Evolutionary conservation across 2,329 filamentous ascomycete species (phyloP).

Genomic region (Chaetomium globosum): DNA sequence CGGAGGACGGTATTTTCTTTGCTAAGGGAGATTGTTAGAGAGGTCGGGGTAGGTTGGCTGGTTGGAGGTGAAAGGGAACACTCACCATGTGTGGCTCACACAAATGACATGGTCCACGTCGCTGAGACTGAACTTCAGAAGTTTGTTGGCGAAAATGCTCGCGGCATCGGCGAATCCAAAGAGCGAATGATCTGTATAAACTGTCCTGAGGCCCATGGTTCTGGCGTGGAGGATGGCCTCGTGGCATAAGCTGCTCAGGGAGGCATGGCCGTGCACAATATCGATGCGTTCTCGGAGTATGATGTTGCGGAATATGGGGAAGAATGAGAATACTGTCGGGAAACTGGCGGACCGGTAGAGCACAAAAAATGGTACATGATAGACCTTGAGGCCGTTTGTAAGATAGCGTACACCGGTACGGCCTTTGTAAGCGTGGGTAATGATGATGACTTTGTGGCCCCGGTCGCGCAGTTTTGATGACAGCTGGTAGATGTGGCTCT

Average conservation of each 20-base stretch:
- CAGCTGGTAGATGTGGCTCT: conserved; percentile 98
- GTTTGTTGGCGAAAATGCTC: conserved; percentile 94
- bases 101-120: conserved; percentile 98
- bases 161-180: conserved; percentile 97
- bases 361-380: conserved; percentile 93
- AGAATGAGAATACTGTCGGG: conserved; percentile 97
- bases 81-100: conserved; percentile 94
- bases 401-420: conserved; percentile 91
- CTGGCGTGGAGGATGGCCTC: conserved; percentile 92
- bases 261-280: conserved; percentile 97
- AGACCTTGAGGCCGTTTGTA: conserved; percentile 97
- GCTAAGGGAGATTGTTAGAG: conserved; percentile 51
- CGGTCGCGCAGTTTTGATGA: conserved; percentile 95
- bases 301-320: conserved; percentile 96
- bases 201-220: conserved; percentile 93
- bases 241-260: conserved; percentile 88
- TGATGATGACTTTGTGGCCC: conserved; percentile 96
- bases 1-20: conserved; percentile 97
- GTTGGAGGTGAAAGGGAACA: conserved; percentile 16
- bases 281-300: conserved; percentile 91
- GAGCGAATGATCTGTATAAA: conserved; percentile 95
- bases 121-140: conserved; percentile 92
- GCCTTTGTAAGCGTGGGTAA: conserved; percentile 91
- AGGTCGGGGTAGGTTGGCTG: not conserved
- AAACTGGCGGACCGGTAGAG: conserved; percentile 94